phyloP scores from a whole-genome alignment of 352 stramenopile species.

The Pythium apleroticum region DNA sequence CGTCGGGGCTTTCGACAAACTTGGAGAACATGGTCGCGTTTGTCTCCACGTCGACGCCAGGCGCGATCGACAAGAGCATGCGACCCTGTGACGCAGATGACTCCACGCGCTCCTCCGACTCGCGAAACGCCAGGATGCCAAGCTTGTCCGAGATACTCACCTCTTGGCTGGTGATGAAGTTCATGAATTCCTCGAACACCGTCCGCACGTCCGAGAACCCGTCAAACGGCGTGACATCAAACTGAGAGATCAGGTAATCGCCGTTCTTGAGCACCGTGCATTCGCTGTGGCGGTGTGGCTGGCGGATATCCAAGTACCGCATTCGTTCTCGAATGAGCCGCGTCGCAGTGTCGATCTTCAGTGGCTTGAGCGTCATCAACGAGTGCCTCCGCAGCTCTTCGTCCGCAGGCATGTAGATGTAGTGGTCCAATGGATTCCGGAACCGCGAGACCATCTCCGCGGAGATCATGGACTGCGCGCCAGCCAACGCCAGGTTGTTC shows the following conservation, averaged over 20 bases:
- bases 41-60: slow-evolving; percentile 16
- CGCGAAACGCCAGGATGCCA: slow-evolving; percentile 17
- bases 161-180: slow-evolving; percentile 17
- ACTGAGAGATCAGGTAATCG: slow-evolving; percentile 17
- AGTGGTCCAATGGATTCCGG: slow-evolving; percentile 15
- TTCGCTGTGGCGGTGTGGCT: slow-evolving; percentile 15
- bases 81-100: slow-evolving; percentile 1
- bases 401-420: slow-evolving; percentile 21
- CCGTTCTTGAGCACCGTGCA: slow-evolving; percentile 15
- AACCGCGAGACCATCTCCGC: slow-evolving; percentile 18
- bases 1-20: slow-evolving; percentile 6
- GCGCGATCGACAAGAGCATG: not conserved
- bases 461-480: slow-evolving; percentile 17
- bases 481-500: slow-evolving; percentile 10
- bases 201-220: slow-evolving; percentile 6
- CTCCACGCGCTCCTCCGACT: slow-evolving; percentile 13
- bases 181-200: slow-evolving; percentile 16
- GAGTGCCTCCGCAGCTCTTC: slow-evolving; percentile 2
- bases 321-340: slow-evolving; percentile 10
- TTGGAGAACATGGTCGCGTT: slow-evolving; percentile 18
- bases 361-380: slow-evolving; percentile 1
- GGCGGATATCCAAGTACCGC: slow-evolving; percentile 17
- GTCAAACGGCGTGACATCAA: slow-evolving; percentile 19
- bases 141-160: slow-evolving; percentile 23
- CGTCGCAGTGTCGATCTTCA: slow-evolving; percentile 1